Percentiles rank a stretch among this genome's conserved stretches.
phyloP scores from a whole-genome alignment of 2,329 filamentous ascomycete species.

The Purpureocillium takamizusanense region DNA sequence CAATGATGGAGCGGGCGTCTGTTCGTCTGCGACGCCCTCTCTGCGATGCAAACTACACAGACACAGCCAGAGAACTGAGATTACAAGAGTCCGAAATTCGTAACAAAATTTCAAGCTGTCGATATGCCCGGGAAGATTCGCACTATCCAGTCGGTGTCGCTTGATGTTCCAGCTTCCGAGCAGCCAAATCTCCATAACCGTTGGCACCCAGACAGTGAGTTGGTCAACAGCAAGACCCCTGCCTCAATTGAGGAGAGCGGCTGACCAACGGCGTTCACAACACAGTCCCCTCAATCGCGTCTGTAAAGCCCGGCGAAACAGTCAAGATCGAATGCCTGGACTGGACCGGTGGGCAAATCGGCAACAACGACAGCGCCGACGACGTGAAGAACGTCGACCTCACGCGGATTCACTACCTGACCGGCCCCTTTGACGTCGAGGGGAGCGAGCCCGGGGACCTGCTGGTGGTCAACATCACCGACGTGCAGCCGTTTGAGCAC shows the following conservation, averaged over 20 bases:
- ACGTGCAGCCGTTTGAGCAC: conserved; percentile 81
- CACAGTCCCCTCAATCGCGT: conserved; percentile 64
- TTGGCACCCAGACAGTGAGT: conserved; percentile 82
- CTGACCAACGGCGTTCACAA: background rate
- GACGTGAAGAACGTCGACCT: conserved; percentile 80
- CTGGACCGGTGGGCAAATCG: conserved; percentile 78
- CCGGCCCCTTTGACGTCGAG: conserved; percentile 81
- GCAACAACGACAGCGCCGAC: conserved; percentile 83
- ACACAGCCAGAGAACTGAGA: too few relatives aligned
- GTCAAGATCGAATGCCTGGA: conserved; percentile 92
- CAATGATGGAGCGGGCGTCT: too few relatives aligned
- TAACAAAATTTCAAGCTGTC: background rate
- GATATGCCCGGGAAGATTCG: conserved; percentile 43
- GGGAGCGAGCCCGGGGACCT: conserved; percentile 78
- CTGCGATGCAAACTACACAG: too few relatives aligned
- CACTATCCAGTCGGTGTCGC: conserved; percentile 37
- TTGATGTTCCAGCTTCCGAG: conserved; percentile 61
- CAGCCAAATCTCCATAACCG: conserved; percentile 70
- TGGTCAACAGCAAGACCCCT: too few relatives aligned
- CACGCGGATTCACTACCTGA: conserved; percentile 78
- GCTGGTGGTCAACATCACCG: conserved; percentile 81
- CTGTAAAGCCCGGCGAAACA: conserved; percentile 73
- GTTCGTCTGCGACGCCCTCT: too few relatives aligned
- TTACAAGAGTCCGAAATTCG: too few relatives aligned
- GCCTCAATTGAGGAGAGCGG: too few relatives aligned